These are phyloP conservation scores for Ogataea nonfermentans DNA, from an alignment of 805 yeast genomes.

Conservation along the genomic window DNA sequence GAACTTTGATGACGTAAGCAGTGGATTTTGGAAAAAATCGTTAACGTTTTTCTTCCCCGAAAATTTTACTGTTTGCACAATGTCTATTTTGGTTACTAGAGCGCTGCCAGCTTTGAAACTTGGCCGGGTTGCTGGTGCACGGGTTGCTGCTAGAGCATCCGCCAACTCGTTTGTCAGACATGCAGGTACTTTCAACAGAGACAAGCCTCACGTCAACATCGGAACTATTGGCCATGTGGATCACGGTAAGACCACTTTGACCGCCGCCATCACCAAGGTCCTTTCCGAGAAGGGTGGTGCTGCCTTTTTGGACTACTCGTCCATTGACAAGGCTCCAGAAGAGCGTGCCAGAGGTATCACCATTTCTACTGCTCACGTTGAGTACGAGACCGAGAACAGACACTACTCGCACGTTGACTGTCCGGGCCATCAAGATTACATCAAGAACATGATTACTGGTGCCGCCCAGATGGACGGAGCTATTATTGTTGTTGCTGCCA, in stretches of 20 bases:
- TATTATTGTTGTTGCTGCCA: constrained; percentile 97
- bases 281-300: constrained; percentile 89
- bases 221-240: constrained; percentile 99
- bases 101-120: constrained; percentile 26
- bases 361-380: constrained; percentile 96
- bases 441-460: constrained; percentile 99
- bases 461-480: constrained; percentile 99
- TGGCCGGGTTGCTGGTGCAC: constrained; percentile 23
- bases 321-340: constrained; percentile 98
- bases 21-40: background rate
- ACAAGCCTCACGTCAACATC: constrained; percentile 93
- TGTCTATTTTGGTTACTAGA: constrained; percentile 34
- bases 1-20: constrained; percentile 6
- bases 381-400: constrained; percentile 91
- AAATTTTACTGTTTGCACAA: constrained; percentile 15
- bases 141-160: constrained; percentile 6
- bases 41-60: constrained; percentile 1
- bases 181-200: constrained; percentile 85
- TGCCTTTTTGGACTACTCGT: constrained; percentile 82
- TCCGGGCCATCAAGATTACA: constrained; percentile 98
- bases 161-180: constrained; percentile 27
- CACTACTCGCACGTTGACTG: constrained; percentile 98
- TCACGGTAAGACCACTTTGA: constrained; percentile 97
- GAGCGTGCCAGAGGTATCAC: constrained; percentile 99
- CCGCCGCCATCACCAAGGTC: constrained; percentile 98